Evolutionary conservation across 768 basidiomycete species (phyloP).

Genomic region (Leccinum incarnatum): DNA sequence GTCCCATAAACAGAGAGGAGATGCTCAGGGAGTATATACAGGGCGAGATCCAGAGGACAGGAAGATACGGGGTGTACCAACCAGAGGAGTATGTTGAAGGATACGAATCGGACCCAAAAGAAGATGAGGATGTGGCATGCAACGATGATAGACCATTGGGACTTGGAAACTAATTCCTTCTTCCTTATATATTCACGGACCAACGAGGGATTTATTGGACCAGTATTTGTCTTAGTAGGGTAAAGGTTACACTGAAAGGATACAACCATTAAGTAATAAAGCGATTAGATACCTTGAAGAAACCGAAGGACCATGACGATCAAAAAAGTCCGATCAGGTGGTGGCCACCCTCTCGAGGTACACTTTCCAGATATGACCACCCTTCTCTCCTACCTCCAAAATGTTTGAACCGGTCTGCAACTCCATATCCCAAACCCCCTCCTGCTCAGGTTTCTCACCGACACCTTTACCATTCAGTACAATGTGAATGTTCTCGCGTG

Average conservation of each 20-base stretch:
- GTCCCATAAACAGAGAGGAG: conserved; percentile 57
- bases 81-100: conserved; percentile 54
- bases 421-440: conserved; percentile 61
- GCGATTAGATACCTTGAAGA: conserved; percentile 23
- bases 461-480: conserved; percentile 59
- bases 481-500: conserved; percentile 52
- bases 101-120: conserved; percentile 19
- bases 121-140: conserved; percentile 2
- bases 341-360: conserved; percentile 49
- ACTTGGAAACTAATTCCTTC: conserved; percentile 12
- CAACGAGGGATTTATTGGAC: conserved; percentile 10
- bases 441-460: conserved; percentile 42
- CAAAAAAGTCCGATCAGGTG: conserved; percentile 17
- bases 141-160: conserved; percentile 25
- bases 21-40: conserved; percentile 59
- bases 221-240: conserved; percentile 20
- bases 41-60: conserved; percentile 51
- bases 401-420: conserved; percentile 57
- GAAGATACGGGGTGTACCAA: conserved; percentile 67
- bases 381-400: conserved; percentile 72
- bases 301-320: conserved; percentile 6
- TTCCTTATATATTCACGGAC: not conserved
- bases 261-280: conserved; percentile 34
- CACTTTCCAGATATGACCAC: conserved; percentile 68
- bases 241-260: conserved; percentile 25